Percentiles rank a stretch among this genome's conserved stretches.
Evolutionary conservation across 345 rosid species (phyloP).

Genomic region (Pistacia vera): DNA sequence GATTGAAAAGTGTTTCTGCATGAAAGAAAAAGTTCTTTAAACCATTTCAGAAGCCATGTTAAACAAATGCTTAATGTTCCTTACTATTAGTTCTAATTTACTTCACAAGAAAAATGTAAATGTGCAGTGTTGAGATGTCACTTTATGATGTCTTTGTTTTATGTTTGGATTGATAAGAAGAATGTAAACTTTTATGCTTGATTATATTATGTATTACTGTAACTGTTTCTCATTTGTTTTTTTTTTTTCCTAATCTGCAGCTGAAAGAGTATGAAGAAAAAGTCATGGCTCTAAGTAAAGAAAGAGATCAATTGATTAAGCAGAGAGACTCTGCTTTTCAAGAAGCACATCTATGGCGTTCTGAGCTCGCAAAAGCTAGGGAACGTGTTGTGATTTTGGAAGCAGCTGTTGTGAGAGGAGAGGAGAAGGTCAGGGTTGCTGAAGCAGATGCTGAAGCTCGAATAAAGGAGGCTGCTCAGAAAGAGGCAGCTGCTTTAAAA

Average conservation of each 20-base stretch:
- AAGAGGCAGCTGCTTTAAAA: constrained; percentile 67
- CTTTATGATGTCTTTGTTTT: background rate
- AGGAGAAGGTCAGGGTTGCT: constrained; percentile 85
- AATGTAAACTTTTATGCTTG: background rate
- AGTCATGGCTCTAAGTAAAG: constrained; percentile 52
- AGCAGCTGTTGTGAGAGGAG: constrained; percentile 89
- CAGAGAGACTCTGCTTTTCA: constrained; percentile 86
- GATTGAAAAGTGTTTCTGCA: no score
- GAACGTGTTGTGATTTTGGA: constrained; percentile 89
- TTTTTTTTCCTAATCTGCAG: constrained; percentile 39
- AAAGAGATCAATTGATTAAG: constrained; percentile 73
- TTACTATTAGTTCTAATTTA: background rate
- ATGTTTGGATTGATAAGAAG: background rate
- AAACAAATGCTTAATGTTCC: background rate
- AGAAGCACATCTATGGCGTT: constrained; percentile 97
- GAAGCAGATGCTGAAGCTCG: constrained; percentile 80
- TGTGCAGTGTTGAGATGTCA: constrained; percentile 17
- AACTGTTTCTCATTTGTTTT: constrained; percentile 17
- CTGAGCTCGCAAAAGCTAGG: constrained; percentile 95
- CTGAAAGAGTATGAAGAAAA: constrained; percentile 77
- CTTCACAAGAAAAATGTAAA: background rate
- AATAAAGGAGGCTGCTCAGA: constrained; percentile 75
- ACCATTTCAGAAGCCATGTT: background rate
- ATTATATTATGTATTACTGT: background rate
- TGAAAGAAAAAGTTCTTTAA: no score